Evolutionary conservation across 1,139 yeast genomes (phyloP).

Genomic region (Suhomyces wounanorum): DNA sequence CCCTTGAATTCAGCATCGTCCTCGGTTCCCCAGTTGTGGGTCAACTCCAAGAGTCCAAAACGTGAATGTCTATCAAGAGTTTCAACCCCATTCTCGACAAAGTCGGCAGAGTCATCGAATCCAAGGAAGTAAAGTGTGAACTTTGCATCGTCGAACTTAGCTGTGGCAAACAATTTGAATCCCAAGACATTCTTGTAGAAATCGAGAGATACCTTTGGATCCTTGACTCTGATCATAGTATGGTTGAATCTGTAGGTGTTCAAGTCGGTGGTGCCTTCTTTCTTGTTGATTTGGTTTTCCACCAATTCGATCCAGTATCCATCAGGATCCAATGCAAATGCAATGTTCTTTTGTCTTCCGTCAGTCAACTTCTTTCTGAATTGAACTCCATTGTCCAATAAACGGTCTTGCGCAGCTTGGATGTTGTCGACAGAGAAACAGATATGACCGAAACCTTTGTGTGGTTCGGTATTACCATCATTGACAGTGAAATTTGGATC

Average conservation of each 20-base stretch:
- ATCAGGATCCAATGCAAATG: slow-evolving; percentile 93
- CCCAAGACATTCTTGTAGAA: slow-evolving; percentile 83
- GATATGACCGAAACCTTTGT: slow-evolving; percentile 92
- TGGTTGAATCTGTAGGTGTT: slow-evolving; percentile 73
- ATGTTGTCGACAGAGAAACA: slow-evolving; percentile 86
- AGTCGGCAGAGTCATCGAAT: slow-evolving; percentile 50
- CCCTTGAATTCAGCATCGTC: slow-evolving; percentile 63
- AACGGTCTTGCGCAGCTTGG: slow-evolving; percentile 55
- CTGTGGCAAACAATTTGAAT: slow-evolving; percentile 63
- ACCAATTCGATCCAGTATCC: slow-evolving; percentile 96
- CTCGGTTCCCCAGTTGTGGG: slow-evolving; percentile 97
- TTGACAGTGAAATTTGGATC: slow-evolving; percentile 61
- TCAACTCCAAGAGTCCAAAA: slow-evolving; percentile 80
- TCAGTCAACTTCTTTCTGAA: slow-evolving; percentile 84
- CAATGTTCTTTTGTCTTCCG: slow-evolving; percentile 91
- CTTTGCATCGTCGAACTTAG: slow-evolving; percentile 64
- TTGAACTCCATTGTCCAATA: slow-evolving; percentile 61
- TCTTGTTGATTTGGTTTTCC: slow-evolving; percentile 53
- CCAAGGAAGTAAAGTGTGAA: slow-evolving; percentile 87
- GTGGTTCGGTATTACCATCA: slow-evolving; percentile 82
- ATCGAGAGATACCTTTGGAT: slow-evolving; percentile 69
- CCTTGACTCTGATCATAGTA: slow-evolving; percentile 90
- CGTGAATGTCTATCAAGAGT: slow-evolving; percentile 37
- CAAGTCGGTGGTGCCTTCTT: slow-evolving; percentile 39
- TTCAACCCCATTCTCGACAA: slow-evolving; percentile 37